Base-by-base conservation (phyloP, 2,329 filamentous ascomycete species). In the Neonectria hederae region DNA sequence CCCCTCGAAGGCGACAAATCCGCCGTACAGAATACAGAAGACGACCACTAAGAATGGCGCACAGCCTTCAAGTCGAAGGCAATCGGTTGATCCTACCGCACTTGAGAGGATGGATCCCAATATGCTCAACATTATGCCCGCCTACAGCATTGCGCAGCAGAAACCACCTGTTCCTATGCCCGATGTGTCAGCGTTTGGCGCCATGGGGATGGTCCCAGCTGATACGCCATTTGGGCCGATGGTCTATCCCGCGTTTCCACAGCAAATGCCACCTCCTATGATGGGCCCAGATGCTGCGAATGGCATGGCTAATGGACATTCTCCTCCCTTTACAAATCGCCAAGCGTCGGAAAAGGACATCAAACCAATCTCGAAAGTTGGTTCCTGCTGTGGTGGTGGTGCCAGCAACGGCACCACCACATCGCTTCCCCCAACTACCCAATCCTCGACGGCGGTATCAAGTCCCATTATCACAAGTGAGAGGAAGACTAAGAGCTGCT, bases 31-130 rank as follows among this genome's bases (percentile, higher is more conserved):
- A 62, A 76, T 86, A 2, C 81, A 81, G 67, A 87, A 87, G 63
- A 64, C 80, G 3, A 70, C 68, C 10, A 72, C 78, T 10, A 83
- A 80, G 69, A 69, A 65, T 24, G 71, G 73, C 5, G 70, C 72
- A 14, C 71, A 68, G 17, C 49, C 42, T 42, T 60, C 63, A 21
- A 63, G 65, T 38, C 80, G 81, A 56, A 87, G 84, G 69, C 82
- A 80, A 60, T 85, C 85, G 0, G 82, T 86, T 68, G 86, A 87
- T 64, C 76, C 82, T 0, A 72, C 77, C 2, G 80, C 79, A 10
- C 74, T 89, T 17, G 81, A 83, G 52, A 81, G 85, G 62, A 86
- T 88, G 78, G 83, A 88, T 67, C 77, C 81, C n/a, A 82, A 76
- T 67, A 83, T 82, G 63, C 73, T 87, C 63, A 88, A 86, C 70